These are phyloP conservation scores for Russula compacta DNA, from an alignment of 768 basidiomycete genomes.

Conservation along the genomic window DNA sequence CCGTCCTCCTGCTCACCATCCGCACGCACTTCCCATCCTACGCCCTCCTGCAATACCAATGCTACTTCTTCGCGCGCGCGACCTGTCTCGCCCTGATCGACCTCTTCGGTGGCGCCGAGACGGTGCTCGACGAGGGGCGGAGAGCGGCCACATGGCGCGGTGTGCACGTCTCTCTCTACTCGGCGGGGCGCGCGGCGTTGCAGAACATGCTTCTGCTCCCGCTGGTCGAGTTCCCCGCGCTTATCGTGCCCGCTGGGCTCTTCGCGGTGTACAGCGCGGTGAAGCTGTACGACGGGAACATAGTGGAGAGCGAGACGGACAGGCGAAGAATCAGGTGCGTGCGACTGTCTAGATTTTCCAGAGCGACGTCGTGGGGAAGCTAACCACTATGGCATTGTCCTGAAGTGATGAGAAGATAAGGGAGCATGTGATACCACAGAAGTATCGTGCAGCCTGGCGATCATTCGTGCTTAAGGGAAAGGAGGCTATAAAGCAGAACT, in stretches of 20 bases:
- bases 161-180: slow-evolving; percentile 17
- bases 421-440: slow-evolving; percentile 7
- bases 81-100: slow-evolving; percentile 10
- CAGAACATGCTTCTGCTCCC: slow-evolving; percentile 20
- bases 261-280: slow-evolving; percentile 19
- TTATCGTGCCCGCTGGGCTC: slow-evolving; percentile 18
- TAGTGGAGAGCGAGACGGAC: slow-evolving; percentile 7
- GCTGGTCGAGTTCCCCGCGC: slow-evolving; percentile 10
- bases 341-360: neutral
- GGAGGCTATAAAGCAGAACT: neutral
- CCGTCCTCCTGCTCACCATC: slow-evolving; percentile 16
- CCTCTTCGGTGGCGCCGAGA: slow-evolving; percentile 9
- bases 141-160: slow-evolving; percentile 19
- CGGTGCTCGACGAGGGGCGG: slow-evolving; percentile 3
- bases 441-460: slow-evolving; percentile 13
- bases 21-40: slow-evolving; percentile 18
- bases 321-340: slow-evolving; percentile 17
- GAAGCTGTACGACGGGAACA: slow-evolving; percentile 15
- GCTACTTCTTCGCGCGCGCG: slow-evolving; percentile 20
- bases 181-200: slow-evolving; percentile 13
- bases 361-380: neutral
- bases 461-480: neutral
- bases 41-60: slow-evolving; percentile 18
- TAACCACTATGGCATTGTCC: neutral
- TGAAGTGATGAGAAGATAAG: slow-evolving; percentile 18